A percentile compares a stretch with the other conserved stretches of the same genome.
Evolutionary conservation across 164 flowering plant genomes (phyloP).

Genomic region (Vitis labrusca): DNA sequence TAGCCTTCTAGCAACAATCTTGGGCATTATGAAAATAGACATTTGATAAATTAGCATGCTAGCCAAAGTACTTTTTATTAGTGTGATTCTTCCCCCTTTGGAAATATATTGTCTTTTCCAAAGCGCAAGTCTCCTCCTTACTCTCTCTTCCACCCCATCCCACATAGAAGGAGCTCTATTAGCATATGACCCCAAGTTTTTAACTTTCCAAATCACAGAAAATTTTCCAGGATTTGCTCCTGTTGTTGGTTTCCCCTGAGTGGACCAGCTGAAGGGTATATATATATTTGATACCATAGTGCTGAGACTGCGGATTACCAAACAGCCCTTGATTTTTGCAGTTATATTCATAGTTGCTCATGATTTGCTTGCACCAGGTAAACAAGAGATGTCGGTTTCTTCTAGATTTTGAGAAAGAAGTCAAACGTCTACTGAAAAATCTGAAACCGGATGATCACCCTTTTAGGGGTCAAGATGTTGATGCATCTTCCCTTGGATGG

Average conservation of each 20-base stretch:
- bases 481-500: constrained; percentile 96
- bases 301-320: not conserved
- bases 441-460: constrained; percentile 59
- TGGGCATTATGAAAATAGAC: too few relatives aligned
- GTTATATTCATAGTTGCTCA: not conserved
- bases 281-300: too few relatives aligned
- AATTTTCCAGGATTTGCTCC: not conserved
- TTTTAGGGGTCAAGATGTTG: constrained; percentile 70
- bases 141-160: too few relatives aligned
- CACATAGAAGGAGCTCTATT: too few relatives aligned
- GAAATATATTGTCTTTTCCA: too few relatives aligned
- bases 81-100: too few relatives aligned
- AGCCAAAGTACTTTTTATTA: too few relatives aligned
- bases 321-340: not conserved
- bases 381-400: constrained; percentile 94
- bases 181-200: not conserved
- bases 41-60: too few relatives aligned
- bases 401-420: constrained; percentile 78
- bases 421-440: constrained; percentile 43
- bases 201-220: not conserved
- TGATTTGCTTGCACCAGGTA: constrained; percentile 47
- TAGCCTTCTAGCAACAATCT: too few relatives aligned
- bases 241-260: not conserved
- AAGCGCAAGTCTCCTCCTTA: too few relatives aligned
- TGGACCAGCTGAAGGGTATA: not conserved